Conservation (phyloP, 495 filamentous ascomycete species). For the Arthonia radiata region DNA sequence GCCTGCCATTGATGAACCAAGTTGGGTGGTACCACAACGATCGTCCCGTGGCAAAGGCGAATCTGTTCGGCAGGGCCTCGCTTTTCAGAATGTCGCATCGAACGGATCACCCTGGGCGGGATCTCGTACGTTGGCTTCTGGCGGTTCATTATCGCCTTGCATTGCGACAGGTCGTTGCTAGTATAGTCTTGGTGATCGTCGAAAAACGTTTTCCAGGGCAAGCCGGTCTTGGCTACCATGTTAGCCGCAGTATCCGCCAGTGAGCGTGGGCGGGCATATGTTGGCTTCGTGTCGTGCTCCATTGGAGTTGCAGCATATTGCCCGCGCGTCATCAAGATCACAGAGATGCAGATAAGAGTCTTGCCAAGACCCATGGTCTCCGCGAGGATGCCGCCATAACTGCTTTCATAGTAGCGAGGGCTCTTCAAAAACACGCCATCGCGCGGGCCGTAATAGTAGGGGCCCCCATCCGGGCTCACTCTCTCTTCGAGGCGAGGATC, state of each 20-base stretch:
- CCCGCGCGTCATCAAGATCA: slow-evolving; percentile 57
- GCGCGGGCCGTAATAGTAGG: slow-evolving; percentile 51
- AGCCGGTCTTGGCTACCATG: slow-evolving; percentile 31
- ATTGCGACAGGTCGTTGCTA: slow-evolving; percentile 19
- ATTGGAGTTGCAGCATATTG: slow-evolving; percentile 41
- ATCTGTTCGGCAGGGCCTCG: slow-evolving; percentile 22
- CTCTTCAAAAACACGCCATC: slow-evolving; percentile 32
- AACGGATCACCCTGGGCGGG: slow-evolving; percentile 16
- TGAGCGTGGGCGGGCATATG: slow-evolving; percentile 22
- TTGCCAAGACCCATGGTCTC: slow-evolving; percentile 62
- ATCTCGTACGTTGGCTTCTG: slow-evolving; percentile 23
- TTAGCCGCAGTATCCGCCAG: slow-evolving; percentile 51
- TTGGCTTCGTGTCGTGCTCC: slow-evolving; percentile 10
- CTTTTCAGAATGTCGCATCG: slow-evolving; percentile 12
- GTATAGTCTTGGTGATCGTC: slow-evolving; percentile 11
- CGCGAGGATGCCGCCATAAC: slow-evolving; percentile 52
- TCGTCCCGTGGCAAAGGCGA: slow-evolving; percentile 37
- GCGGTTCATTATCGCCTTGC: slow-evolving; percentile 27
- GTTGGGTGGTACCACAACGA: slow-evolving; percentile 45
- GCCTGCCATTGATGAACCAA: slow-evolving; percentile 43
- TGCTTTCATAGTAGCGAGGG: slow-evolving; percentile 46
- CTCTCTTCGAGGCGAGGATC: slow-evolving; percentile 46
- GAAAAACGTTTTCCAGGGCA: slow-evolving; percentile 45
- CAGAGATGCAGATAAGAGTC: slow-evolving; percentile 63
- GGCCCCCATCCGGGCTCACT: slow-evolving; percentile 29